Conservation (phyloP, 2,329 filamentous ascomycete species). For the Phaeophleospora eucalypticola region DNA sequence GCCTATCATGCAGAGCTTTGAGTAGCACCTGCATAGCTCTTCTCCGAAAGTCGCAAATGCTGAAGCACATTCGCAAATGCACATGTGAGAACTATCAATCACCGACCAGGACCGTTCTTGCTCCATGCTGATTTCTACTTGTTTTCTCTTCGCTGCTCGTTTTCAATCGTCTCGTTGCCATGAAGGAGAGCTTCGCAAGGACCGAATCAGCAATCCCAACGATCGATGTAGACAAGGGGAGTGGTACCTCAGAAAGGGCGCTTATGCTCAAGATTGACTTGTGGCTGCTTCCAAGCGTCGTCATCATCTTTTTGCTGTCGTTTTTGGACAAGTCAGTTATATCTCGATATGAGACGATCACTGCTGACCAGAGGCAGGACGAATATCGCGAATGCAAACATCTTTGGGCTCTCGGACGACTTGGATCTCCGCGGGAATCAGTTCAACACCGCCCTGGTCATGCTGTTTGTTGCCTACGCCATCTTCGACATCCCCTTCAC, state of each 20-base stretch:
- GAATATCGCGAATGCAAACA: background rate
- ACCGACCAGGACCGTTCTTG: too few relatives aligned
- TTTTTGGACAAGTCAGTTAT: constrained; percentile 1
- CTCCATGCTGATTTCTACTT: too few relatives aligned
- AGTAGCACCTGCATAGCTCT: too few relatives aligned
- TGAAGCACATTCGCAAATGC: background rate
- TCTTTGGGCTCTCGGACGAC: background rate
- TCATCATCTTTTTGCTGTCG: background rate
- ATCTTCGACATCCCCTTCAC: background rate
- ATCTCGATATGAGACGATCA: too few relatives aligned
- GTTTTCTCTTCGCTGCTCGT: too few relatives aligned
- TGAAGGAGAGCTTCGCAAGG: too few relatives aligned
- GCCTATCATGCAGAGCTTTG: too few relatives aligned
- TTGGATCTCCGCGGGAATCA: background rate
- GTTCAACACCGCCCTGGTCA: background rate
- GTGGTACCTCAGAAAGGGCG: too few relatives aligned
- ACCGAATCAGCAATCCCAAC: too few relatives aligned
- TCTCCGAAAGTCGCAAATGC: background rate
- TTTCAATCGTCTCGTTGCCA: too few relatives aligned
- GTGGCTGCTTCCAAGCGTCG: background rate
- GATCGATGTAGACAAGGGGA: too few relatives aligned
- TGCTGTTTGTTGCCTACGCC: background rate
- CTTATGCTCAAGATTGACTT: constrained; percentile 1
- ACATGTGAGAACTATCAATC: too few relatives aligned
- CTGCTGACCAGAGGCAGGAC: background rate